Evolutionary conservation across 1,284 basidiomycete species (phyloP).

Genomic region (Ganoderma resinaceum): DNA sequence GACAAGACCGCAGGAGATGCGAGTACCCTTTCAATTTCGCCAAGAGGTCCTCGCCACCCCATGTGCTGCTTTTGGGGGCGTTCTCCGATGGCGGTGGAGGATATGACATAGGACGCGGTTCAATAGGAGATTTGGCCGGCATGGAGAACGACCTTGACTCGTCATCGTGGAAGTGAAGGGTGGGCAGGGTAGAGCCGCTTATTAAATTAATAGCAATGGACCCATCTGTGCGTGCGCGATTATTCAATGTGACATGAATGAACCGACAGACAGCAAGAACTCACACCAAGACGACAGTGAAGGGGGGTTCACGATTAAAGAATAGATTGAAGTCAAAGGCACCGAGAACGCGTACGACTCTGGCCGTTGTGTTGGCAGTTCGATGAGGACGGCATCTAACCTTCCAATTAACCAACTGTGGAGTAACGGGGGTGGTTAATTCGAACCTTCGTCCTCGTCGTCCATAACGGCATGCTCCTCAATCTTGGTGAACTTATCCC

Average conservation of each 20-base stretch:
- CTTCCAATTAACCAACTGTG: constrained; percentile 8
- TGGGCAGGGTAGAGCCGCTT: constrained; percentile 89
- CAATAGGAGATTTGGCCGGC: constrained; percentile 50
- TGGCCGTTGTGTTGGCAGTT: constrained; percentile 75
- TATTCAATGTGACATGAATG: background rate
- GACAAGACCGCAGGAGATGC: constrained; percentile 79
- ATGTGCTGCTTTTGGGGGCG: constrained; percentile 51
- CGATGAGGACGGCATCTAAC: constrained; percentile 79
- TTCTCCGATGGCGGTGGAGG: constrained; percentile 65
- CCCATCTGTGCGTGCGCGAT: constrained; percentile 55
- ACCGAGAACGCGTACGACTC: constrained; percentile 97
- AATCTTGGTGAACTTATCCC: constrained; percentile 86
- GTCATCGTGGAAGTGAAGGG: constrained; percentile 96
- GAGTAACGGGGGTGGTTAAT: background rate
- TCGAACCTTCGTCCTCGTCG: constrained; percentile 77
- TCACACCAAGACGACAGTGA: constrained; percentile 89
- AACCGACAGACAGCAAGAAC: constrained; percentile 41
- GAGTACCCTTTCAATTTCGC: constrained; percentile 74
- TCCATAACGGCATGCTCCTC: constrained; percentile 67
- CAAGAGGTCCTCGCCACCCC: constrained; percentile 90
- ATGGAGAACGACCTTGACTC: constrained; percentile 83
- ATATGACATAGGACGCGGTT: constrained; percentile 55
- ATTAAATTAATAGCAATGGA: constrained; percentile 85
- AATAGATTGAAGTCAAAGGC: constrained; percentile 89
- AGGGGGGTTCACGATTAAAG: constrained; percentile 85